Conservation (phyloP, 192 early-diverging fungal species). For the Polychytrium aggregatum region DNA sequence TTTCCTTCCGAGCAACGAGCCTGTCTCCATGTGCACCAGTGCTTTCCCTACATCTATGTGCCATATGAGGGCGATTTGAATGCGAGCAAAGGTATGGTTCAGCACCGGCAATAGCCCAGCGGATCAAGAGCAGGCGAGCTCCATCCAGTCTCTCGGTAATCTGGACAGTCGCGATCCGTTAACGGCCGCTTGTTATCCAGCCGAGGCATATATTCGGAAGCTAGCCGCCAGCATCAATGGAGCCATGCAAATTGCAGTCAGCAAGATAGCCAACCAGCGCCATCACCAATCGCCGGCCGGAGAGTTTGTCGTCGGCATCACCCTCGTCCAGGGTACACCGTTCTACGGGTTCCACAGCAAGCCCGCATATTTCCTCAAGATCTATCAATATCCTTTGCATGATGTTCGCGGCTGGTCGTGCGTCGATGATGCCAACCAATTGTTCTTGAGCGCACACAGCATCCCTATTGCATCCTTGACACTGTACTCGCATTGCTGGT, state of each 20-base stretch:
- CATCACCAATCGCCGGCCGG: slow-evolving; percentile 1
- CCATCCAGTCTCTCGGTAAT: background rate
- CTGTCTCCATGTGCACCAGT: slow-evolving; percentile 77
- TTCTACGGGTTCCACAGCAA: slow-evolving; percentile 78
- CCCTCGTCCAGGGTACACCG: slow-evolving; percentile 64
- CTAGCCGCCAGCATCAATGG: slow-evolving; percentile 59
- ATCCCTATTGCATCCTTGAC: no score
- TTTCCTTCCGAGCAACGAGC: slow-evolving; percentile 57
- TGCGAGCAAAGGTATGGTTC: no score
- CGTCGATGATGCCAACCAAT: no score
- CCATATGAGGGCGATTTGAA: slow-evolving; percentile 43
- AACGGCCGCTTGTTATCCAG: background rate
- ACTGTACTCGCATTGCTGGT: no score
- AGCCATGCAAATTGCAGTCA: slow-evolving; percentile 40
- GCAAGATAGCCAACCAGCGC: slow-evolving; percentile 4
- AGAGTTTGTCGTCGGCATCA: slow-evolving; percentile 53
- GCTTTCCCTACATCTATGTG: slow-evolving; percentile 77
- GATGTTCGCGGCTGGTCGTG: no score
- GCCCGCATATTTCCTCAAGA: slow-evolving; percentile 65
- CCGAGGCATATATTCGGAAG: slow-evolving; percentile 35
- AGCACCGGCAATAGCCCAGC: no score
- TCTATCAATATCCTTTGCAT: slow-evolving; percentile 34
- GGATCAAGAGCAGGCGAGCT: background rate
- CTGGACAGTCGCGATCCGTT: background rate
- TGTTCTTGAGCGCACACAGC: no score